These are phyloP conservation scores for Meira nashicola DNA, from an alignment of 1,284 basidiomycete genomes.

Conservation along the genomic window DNA sequence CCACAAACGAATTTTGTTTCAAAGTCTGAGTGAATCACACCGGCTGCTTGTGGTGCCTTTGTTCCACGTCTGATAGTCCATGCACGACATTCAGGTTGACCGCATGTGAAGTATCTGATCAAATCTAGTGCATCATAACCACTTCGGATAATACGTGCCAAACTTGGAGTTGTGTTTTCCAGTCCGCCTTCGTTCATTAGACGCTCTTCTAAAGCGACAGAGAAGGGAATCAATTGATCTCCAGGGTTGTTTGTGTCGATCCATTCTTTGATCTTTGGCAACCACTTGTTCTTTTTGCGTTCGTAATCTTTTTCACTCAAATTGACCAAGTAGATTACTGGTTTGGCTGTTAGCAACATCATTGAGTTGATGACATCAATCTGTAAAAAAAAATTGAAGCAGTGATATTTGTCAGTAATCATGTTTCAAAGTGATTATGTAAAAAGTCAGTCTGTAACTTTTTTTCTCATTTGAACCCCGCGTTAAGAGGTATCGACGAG, in stretches of 20 bases:
- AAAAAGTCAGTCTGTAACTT: conserved; percentile 31
- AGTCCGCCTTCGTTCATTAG: conserved; percentile 58
- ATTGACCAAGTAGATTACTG: conserved; percentile 97
- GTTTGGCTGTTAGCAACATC: conserved; percentile 88
- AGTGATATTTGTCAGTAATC: conserved; percentile 7
- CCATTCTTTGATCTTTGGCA: conserved; percentile 97
- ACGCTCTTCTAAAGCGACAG: conserved; percentile 90
- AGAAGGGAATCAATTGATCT: conserved; percentile 93
- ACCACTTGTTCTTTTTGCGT: conserved; percentile 99
- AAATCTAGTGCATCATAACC: conserved; percentile 50
- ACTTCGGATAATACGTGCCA: conserved; percentile 13
- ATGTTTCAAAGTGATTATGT: background rate
- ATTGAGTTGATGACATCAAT: conserved; percentile 93
- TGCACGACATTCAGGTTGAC: conserved; percentile 87
- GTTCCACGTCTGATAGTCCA: conserved; percentile 94
- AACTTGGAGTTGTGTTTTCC: conserved; percentile 20
- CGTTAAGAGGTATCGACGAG: conserved; percentile 60
- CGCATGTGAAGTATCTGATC: conserved; percentile 72
- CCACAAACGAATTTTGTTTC: conserved; percentile 99
- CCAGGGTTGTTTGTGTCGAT: conserved; percentile 96
- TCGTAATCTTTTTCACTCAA: conserved; percentile 90
- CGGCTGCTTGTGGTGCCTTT: conserved; percentile 93
- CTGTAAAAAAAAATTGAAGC: conserved; percentile 56
- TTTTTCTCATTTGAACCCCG: conserved; percentile 41
- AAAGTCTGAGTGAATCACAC: conserved; percentile 93